Percentiles rank a stretch among this genome's conserved stretches.
Evolutionary conservation across 2,329 filamentous ascomycete species (phyloP).

Genomic region (Mariannaea sp.): DNA sequence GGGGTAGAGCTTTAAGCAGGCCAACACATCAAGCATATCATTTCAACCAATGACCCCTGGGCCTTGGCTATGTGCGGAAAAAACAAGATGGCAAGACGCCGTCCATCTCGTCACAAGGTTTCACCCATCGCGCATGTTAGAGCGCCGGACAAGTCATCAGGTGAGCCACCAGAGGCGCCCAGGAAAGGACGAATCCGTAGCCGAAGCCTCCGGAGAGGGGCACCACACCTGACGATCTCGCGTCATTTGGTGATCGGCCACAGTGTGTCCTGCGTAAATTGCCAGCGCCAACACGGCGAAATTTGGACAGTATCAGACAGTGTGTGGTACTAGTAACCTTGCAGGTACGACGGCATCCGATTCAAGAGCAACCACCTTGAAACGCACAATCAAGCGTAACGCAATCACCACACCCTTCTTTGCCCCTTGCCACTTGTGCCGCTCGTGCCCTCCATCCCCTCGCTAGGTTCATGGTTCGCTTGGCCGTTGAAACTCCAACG

Average conservation of each 20-base stretch:
- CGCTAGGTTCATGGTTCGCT: neutral
- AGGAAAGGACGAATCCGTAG: slow-evolving; percentile 29
- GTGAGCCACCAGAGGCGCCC: slow-evolving; percentile 33
- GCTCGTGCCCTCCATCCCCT: neutral
- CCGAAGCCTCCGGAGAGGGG: slow-evolving; percentile 34
- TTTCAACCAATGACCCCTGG: slow-evolving; percentile 16
- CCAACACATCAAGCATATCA: slow-evolving; percentile 13
- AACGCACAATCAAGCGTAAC: slow-evolving; percentile 14
- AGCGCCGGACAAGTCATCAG: slow-evolving; percentile 30
- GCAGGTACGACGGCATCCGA: slow-evolving; percentile 1
- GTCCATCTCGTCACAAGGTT: slow-evolving; percentile 37
- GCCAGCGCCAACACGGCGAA: neutral
- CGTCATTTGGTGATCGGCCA: slow-evolving; percentile 24
- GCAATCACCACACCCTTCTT: slow-evolving; percentile 12
- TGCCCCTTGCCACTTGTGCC: slow-evolving; percentile 4
- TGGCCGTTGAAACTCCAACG: neutral
- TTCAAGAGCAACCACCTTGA: slow-evolving; percentile 9
- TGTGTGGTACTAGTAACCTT: slow-evolving; percentile 15
- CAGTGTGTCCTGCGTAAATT: slow-evolving; percentile 4
- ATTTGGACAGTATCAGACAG: slow-evolving; percentile 12
- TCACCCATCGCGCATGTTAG: slow-evolving; percentile 26
- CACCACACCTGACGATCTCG: slow-evolving; percentile 22
- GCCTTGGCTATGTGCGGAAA: slow-evolving; percentile 5
- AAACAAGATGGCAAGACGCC: slow-evolving; percentile 21
- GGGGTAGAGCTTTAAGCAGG: slow-evolving; percentile 3